phyloP scores from a whole-genome alignment of 2,329 filamentous ascomycete genomes.

The Chalara sp. region DNA sequence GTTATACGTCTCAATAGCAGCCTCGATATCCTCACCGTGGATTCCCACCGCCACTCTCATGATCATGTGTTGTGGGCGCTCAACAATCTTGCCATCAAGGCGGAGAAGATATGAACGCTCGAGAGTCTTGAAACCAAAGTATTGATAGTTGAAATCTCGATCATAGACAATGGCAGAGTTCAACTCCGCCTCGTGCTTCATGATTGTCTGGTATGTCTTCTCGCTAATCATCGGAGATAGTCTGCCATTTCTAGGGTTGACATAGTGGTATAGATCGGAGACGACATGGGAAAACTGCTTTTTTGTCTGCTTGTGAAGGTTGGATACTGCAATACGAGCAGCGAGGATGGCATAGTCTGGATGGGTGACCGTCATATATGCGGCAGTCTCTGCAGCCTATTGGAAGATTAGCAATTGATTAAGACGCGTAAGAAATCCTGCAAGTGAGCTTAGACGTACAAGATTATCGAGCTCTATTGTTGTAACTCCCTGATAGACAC shows the following conservation, averaged over 20 bases:
- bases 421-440: conserved; percentile 6
- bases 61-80: conserved; percentile 98
- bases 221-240: conserved; percentile 91
- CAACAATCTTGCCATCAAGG: conserved; percentile 90
- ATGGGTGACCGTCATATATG: conserved; percentile 99
- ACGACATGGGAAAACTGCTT: conserved; percentile 98
- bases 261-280: conserved; percentile 87
- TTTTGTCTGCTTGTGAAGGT: conserved; percentile 99
- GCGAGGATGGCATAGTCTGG: conserved; percentile 98
- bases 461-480: conserved; percentile 95
- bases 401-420: conserved; percentile 14
- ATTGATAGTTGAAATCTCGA: conserved; percentile 99
- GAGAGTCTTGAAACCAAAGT: conserved; percentile 98
- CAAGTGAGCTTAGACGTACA: conserved; percentile 49
- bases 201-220: conserved; percentile 83
- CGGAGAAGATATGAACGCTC: conserved; percentile 97
- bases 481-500: conserved; percentile 96
- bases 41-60: conserved; percentile 99
- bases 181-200: conserved; percentile 93
- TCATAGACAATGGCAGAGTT: conserved; percentile 99
- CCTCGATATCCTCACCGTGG: conserved; percentile 90
- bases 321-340: conserved; percentile 96
- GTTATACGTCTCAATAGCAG: conserved; percentile 95
- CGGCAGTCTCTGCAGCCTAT: conserved; percentile 94
- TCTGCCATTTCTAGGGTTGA: conserved; percentile 86